Base-by-base conservation (phyloP, 257 asterid genomes). In the Primulina eburnea region DNA sequence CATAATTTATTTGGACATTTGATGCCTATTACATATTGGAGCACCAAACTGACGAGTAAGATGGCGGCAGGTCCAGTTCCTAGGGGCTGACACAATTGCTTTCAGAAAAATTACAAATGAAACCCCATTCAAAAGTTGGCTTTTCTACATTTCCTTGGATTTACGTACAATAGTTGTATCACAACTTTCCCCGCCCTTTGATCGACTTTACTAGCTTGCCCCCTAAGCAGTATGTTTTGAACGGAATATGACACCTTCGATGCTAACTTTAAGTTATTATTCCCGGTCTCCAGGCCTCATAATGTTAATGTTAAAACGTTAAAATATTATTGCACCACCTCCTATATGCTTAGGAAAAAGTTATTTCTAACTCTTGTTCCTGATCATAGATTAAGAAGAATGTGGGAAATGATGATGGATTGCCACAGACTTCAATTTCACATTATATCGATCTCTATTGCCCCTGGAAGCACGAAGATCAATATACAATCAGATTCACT, bases 321-420 rank as follows among this genome's bases (percentile, higher is more conserved):
- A 43, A 11, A 43, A 3, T 43, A 43, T 12, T 43, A 43, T 11
- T 14, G 53, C 53, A 43, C 12, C 53, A 43, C 20, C 2, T 47
- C 56, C 20, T 4, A 50, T 50, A 50, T 50, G 53, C 53, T 43
- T 2, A 43, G 53, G 16, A 50, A 50, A 14, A 2, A 43, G 56
- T 14, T 50, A 5, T 50, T 50, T 50, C 56, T 50, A 9, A 47
- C 43, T 65, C 50, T 28, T 28, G 12, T 37, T 28, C 18, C 64
- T 64, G 26, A 38, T 69, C 34, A 40, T 88, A 94, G 99, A 62
- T 82, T 94, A 73, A 81, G 92, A 82, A 89, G 76, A 77, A 94
- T 94, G 99, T 94, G 99, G 99, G 90, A 81, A 73, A 77, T 61
- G 79, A 94, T 94, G 96, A 63, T 79, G 32, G 90, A 91, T 17